phyloP scores from a whole-genome alignment of 179 eudicot species.

The Spinacia oleracea region DNA sequence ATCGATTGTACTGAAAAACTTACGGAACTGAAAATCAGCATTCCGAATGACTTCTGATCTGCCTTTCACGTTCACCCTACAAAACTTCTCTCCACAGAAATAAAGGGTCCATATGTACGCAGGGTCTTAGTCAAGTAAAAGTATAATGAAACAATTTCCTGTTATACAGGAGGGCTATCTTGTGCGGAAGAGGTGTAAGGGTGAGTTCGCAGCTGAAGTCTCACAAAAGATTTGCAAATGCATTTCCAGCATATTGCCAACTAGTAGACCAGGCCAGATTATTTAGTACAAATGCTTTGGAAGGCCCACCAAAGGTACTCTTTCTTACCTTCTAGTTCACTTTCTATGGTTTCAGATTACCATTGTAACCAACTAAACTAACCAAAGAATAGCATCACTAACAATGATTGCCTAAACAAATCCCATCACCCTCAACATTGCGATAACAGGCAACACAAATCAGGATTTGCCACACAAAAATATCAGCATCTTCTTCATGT shows the following conservation, averaged over 20 bases:
- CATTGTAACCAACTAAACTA: neutral
- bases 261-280: slow-evolving; percentile 93
- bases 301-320: slow-evolving; percentile 92
- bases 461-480: neutral
- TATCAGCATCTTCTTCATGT: neutral
- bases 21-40: neutral
- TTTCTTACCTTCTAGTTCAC: slow-evolving; percentile 14
- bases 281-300: slow-evolving; percentile 84
- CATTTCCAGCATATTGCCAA: slow-evolving; percentile 78
- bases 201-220: slow-evolving; percentile 93
- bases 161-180: slow-evolving; percentile 79
- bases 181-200: slow-evolving; percentile 93
- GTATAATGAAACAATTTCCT: neutral
- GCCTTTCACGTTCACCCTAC: neutral
- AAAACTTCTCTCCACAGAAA: neutral
- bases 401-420: neutral
- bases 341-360: neutral
- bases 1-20: neutral
- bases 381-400: neutral
- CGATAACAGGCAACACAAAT: neutral
- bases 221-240: slow-evolving; percentile 95
- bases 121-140: slow-evolving; percentile 11
- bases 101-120: neutral
- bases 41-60: neutral
- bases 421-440: neutral